Percentiles rank a stretch among this genome's conserved stretches.
Evolutionary conservation across 208 protist genomes (phyloP).

Genomic region (Kentomonas sorsogonicus): DNA sequence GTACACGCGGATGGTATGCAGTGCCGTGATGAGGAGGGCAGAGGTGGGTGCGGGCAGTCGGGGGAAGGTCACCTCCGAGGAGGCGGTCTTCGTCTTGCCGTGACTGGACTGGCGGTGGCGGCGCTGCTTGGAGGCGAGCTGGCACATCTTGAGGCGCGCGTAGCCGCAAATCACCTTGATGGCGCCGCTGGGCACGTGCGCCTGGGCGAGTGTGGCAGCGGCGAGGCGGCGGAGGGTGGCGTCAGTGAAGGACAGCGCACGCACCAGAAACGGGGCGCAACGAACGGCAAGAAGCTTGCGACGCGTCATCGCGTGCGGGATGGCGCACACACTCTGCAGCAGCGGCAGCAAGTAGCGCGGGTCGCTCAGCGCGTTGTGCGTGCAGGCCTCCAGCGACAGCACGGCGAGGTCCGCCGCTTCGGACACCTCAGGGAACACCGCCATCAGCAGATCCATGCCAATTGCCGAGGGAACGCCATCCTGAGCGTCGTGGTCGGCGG

Average conservation of each 20-base stretch:
- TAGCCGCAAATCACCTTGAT: conserved; percentile 57
- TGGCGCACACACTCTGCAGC: conserved; percentile 59
- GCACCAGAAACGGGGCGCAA: conserved; percentile 57
- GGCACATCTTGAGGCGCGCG: conserved; percentile 65
- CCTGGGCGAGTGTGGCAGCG: conserved; percentile 27
- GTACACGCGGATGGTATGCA: conserved; percentile 41
- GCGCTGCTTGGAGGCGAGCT: conserved; percentile 30
- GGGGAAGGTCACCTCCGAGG: conserved; percentile 28
- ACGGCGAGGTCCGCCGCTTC: conserved; percentile 37
- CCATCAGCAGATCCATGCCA: conserved; percentile 41
- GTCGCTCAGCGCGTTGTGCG: conserved; percentile 39
- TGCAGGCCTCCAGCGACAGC: conserved; percentile 28
- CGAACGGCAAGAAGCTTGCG: conserved; percentile 38
- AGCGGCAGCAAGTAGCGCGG: conserved; percentile 81
- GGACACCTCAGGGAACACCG: conserved; percentile 69
- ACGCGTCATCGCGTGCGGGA: conserved; percentile 30
- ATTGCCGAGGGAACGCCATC: neutral
- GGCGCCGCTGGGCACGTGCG: conserved; percentile 51
- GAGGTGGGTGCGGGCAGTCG: conserved; percentile 70
- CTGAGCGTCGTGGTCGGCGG: too few relatives aligned
- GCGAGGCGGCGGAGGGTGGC: conserved; percentile 40
- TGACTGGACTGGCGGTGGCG: neutral
- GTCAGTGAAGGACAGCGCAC: conserved; percentile 67
- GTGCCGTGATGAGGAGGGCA: conserved; percentile 50
- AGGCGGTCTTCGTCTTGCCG: neutral